A percentile compares a stretch with the other conserved stretches of the same genome.
Evolutionary conservation across 345 rosid species (phyloP).

Genomic region (Rhizophora apiculata): DNA sequence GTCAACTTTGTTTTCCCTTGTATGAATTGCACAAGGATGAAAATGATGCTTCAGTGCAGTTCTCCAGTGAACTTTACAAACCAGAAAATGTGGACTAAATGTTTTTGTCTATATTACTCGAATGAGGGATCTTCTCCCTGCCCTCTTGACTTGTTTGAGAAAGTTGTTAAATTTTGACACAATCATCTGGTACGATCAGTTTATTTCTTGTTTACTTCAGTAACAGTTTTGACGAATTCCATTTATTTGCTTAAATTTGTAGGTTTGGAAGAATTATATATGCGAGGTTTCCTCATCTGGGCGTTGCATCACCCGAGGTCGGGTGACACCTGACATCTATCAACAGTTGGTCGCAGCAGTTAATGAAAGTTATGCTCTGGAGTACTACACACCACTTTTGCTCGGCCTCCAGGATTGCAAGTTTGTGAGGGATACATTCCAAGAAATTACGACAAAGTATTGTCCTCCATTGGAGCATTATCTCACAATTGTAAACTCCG

Average conservation of each 20-base stretch:
- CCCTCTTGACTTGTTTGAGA: too few relatives aligned
- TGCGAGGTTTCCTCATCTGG: conserved; percentile 55
- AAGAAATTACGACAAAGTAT: conserved; percentile 59
- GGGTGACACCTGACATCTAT: conserved; percentile 66
- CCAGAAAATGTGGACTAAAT: too few relatives aligned
- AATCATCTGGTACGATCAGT: neutral
- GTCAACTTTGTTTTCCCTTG: too few relatives aligned
- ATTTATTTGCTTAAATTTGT: conserved; percentile 17
- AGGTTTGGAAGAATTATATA: conserved; percentile 75
- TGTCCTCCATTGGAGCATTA: conserved; percentile 71
- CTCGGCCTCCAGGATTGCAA: conserved; percentile 84
- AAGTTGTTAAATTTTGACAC: too few relatives aligned
- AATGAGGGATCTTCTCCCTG: too few relatives aligned
- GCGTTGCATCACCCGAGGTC: conserved; percentile 65
- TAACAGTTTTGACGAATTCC: neutral
- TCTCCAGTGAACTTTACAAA: too few relatives aligned
- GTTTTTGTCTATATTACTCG: too few relatives aligned
- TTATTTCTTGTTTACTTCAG: neutral
- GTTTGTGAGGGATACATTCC: conserved; percentile 77
- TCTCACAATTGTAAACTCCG: conserved; percentile 71
- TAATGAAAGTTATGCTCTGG: conserved; percentile 73
- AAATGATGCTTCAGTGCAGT: too few relatives aligned
- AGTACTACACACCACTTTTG: conserved; percentile 82
- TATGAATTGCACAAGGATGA: too few relatives aligned
- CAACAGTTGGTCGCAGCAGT: conserved; percentile 70